These are phyloP conservation scores for Solanum peruvianum DNA, from an alignment of 257 asterid species.

Conservation along the genomic window DNA sequence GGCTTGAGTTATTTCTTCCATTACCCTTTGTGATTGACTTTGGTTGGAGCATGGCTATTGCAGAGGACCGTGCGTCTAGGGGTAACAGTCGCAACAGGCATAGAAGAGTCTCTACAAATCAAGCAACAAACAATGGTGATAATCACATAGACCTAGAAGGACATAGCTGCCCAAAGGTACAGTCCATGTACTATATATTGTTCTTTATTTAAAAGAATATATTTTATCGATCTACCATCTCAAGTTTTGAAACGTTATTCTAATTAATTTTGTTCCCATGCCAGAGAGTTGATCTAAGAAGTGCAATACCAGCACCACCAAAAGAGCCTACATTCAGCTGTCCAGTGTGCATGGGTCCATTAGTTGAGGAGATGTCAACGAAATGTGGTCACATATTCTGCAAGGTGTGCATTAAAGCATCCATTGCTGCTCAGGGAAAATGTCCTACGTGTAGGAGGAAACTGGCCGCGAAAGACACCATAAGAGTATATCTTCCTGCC, in stretches of 20 bases:
- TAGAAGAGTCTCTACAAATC: conserved; percentile 38
- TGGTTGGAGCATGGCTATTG: not conserved
- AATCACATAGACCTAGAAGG: conserved; percentile 49
- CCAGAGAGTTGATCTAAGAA: conserved; percentile 21
- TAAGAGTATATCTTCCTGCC: conserved; percentile 22
- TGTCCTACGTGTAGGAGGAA: conserved; percentile 19
- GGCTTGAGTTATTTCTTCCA: not conserved
- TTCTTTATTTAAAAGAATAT: not conserved
- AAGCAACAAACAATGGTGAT: conserved; percentile 33
- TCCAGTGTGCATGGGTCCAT: conserved; percentile 10
- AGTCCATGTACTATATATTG: not conserved
- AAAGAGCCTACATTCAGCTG: conserved; percentile 5
- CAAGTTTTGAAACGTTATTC: not conserved
- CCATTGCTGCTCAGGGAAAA: conserved; percentile 2
- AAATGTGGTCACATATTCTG: conserved; percentile 29
- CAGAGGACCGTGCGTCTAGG: conserved; percentile 36
- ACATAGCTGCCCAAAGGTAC: conserved; percentile 38
- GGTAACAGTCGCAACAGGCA: conserved; percentile 31
- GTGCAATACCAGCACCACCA: not conserved
- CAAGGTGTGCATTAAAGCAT: conserved; percentile 1
- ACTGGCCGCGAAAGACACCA: not conserved
- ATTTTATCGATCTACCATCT: not conserved
- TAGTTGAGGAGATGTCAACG: conserved; percentile 15
- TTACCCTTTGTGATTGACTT: not conserved
- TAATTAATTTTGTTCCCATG: not conserved